Evolutionary conservation across 2,329 filamentous ascomycete species (phyloP).

Genomic region (Simplicillium sp.): DNA sequence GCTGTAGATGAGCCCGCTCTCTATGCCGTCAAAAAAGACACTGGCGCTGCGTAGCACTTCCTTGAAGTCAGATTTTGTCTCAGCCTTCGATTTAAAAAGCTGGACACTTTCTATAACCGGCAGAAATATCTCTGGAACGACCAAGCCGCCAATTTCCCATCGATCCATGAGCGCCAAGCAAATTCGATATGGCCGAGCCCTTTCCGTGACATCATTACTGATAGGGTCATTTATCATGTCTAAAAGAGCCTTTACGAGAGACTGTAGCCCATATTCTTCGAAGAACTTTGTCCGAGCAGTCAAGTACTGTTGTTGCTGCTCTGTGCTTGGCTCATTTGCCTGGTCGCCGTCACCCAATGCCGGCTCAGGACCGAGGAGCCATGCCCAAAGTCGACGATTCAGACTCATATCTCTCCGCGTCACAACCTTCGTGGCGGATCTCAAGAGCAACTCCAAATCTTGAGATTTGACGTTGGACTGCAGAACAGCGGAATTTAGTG

Average conservation of each 20-base stretch:
- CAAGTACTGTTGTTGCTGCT: constrained; percentile 34
- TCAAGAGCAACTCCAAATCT: constrained; percentile 74
- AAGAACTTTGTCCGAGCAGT: constrained; percentile 71
- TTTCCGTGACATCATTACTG: constrained; percentile 40
- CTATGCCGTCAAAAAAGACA: constrained; percentile 94
- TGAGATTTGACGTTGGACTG: constrained; percentile 62
- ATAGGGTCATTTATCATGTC: constrained; percentile 54
- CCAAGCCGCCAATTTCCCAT: constrained; percentile 88
- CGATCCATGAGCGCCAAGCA: constrained; percentile 95
- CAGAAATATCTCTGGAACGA: constrained; percentile 83
- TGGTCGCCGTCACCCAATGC: constrained; percentile 37
- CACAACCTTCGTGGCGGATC: constrained; percentile 79
- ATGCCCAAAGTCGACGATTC: constrained; percentile 89
- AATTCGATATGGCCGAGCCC: constrained; percentile 79
- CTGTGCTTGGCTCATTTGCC: constrained; percentile 32
- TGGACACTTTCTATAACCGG: constrained; percentile 75
- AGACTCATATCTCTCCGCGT: constrained; percentile 91
- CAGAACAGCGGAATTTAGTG: constrained; percentile 72
- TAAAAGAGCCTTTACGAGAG: constrained; percentile 65
- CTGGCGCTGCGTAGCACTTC: constrained; percentile 90
- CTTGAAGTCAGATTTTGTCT: constrained; percentile 60
- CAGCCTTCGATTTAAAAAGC: constrained; percentile 57
- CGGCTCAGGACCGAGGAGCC: constrained; percentile 78
- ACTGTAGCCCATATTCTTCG: constrained; percentile 63
- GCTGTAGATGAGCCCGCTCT: constrained; percentile 86